Evolutionary conservation across 2,329 filamentous ascomycete genomes (phyloP).

Genomic region (Sporothrix schenckii): DNA sequence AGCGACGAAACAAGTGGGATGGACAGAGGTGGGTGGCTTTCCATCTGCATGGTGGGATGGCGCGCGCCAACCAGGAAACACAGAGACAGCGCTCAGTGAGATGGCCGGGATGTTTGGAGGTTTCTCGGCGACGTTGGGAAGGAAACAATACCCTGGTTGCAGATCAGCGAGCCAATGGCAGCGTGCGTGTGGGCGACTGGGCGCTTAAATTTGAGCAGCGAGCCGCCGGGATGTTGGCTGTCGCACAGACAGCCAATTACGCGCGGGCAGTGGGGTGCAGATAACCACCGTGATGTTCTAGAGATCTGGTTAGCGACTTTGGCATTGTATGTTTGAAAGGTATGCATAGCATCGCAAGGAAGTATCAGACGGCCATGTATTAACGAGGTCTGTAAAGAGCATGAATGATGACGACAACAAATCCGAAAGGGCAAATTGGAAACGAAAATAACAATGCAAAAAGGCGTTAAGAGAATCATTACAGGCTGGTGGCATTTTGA

Average conservation of each 20-base stretch:
- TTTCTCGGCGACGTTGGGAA: constrained; percentile 20
- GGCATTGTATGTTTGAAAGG: neutral
- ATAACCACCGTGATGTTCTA: neutral
- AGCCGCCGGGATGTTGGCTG: constrained; percentile 23
- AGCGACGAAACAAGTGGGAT: constrained; percentile 28
- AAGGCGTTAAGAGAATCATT: neutral
- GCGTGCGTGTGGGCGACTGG: constrained; percentile 29
- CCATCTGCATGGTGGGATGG: constrained; percentile 43
- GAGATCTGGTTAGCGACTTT: neutral
- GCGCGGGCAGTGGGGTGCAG: constrained; percentile 4
- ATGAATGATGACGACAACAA: neutral
- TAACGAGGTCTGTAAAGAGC: neutral
- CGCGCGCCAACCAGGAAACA: constrained; percentile 45
- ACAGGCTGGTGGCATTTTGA: neutral
- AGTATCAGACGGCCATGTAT: neutral
- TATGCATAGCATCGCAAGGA: neutral
- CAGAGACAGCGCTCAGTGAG: constrained; percentile 12
- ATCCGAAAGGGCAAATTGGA: neutral
- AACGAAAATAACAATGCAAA: neutral
- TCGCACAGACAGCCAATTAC: constrained; percentile 17
- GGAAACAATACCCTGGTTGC: constrained; percentile 24
- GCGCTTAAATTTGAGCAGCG: constrained; percentile 38
- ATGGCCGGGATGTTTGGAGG: constrained; percentile 25
- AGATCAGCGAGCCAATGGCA: constrained; percentile 37
- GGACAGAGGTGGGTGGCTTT: neutral